Conservation (phyloP, 2,329 filamentous ascomycete genomes). For the Raffaelea arxii region DNA sequence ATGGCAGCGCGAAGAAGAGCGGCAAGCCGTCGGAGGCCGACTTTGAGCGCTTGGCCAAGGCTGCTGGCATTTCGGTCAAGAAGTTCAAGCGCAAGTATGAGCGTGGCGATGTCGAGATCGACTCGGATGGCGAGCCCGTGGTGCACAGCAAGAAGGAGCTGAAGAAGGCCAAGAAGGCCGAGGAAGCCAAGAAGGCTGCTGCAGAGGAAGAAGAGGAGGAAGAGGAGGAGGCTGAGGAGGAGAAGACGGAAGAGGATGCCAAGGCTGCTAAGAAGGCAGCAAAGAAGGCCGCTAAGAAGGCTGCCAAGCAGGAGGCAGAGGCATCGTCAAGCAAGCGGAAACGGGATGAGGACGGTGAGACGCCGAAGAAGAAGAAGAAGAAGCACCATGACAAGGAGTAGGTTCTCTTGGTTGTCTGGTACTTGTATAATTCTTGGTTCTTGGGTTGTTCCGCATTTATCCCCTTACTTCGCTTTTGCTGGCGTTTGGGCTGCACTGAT, state of each 20-base stretch:
- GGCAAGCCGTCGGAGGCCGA: constrained; percentile 44
- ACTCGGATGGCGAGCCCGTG: constrained; percentile 53
- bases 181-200: constrained; percentile 16
- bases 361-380: constrained; percentile 42
- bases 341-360: constrained; percentile 57
- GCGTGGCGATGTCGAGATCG: constrained; percentile 62
- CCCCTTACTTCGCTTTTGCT: too few relatives aligned
- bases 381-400: constrained; percentile 16
- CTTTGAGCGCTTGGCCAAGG: constrained; percentile 50
- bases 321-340: constrained; percentile 50
- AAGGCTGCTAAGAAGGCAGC: constrained; percentile 21
- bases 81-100: constrained; percentile 74
- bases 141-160: constrained; percentile 45
- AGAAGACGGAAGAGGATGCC: too few relatives aligned
- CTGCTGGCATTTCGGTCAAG: constrained; percentile 60
- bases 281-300: constrained; percentile 18
- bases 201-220: constrained; percentile 20
- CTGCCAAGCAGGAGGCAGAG: constrained; percentile 22
- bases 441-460: not conserved
- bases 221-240: too few relatives aligned
- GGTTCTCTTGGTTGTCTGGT: not conserved
- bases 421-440: not conserved
- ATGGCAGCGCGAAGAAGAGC: constrained; percentile 2
- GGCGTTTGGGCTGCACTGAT: too few relatives aligned
- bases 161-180: constrained; percentile 21